phyloP scores from a whole-genome alignment of 768 basidiomycete genomes.

The Tylopilus subfusipes region DNA sequence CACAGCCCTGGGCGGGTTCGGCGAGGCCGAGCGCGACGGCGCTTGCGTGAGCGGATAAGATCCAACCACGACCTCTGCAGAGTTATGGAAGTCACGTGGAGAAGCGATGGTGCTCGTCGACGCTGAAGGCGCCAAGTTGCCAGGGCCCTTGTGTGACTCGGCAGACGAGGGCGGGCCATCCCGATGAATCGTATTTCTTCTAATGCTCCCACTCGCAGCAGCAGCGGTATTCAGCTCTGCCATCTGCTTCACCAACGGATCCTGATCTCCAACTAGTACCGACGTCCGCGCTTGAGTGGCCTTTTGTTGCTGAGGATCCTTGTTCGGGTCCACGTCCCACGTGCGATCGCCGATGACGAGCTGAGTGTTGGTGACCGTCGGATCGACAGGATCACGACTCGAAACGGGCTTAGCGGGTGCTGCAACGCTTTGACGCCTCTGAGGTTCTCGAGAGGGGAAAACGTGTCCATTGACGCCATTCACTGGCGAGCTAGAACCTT shows the following conservation, averaged over 20 bases:
- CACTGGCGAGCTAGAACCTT: slow-evolving; percentile 29
- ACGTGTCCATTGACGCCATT: slow-evolving; percentile 32
- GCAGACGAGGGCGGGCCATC: slow-evolving; percentile 21
- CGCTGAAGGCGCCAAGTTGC: slow-evolving; percentile 26
- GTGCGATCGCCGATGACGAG: slow-evolving; percentile 56
- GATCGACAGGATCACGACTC: slow-evolving; percentile 56
- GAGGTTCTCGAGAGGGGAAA: slow-evolving; percentile 23
- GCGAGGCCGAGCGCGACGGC: slow-evolving; percentile 69
- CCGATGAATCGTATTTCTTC: slow-evolving; percentile 26
- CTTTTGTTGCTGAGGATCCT: slow-evolving; percentile 56
- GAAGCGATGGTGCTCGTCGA: slow-evolving; percentile 11
- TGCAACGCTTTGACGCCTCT: slow-evolving; percentile 27
- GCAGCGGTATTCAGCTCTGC: slow-evolving; percentile 44
- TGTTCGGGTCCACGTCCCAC: slow-evolving; percentile 62
- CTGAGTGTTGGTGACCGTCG: slow-evolving; percentile 62
- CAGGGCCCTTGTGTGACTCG: slow-evolving; percentile 26
- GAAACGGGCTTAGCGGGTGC: slow-evolving; percentile 31
- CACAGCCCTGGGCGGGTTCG: slow-evolving; percentile 66
- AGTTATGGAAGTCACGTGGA: slow-evolving; percentile 64
- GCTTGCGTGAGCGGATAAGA: slow-evolving; percentile 51
- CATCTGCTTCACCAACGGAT: slow-evolving; percentile 67
- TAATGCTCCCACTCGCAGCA: slow-evolving; percentile 11
- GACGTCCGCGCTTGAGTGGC: slow-evolving; percentile 18
- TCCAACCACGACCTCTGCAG: slow-evolving; percentile 78
- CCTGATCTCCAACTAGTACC: slow-evolving; percentile 41